These are phyloP conservation scores for Rhododendron henanense DNA, from an alignment of 148 eudicot species.

Conservation along the genomic window DNA sequence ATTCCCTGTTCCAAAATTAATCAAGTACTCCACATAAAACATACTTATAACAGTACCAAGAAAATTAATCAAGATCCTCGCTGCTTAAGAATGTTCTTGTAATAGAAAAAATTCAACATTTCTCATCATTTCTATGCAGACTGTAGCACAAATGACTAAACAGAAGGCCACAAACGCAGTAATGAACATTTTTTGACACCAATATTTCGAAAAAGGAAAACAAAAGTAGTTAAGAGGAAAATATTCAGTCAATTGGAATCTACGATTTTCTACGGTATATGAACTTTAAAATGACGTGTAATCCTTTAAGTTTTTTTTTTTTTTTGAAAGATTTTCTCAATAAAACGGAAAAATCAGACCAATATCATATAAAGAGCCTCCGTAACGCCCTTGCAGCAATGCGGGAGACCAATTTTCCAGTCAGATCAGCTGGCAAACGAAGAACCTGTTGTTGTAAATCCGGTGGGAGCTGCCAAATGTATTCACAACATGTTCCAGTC, in stretches of 20 bases:
- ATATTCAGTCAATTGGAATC: not conserved
- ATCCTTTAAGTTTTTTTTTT: too few relatives aligned
- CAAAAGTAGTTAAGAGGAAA: too few relatives aligned
- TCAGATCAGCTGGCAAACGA: constrained; percentile 64
- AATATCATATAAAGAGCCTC: constrained; percentile 45
- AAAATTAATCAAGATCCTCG: not conserved
- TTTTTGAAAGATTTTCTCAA: not conserved
- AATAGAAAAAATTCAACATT: not conserved
- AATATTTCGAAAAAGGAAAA: not conserved
- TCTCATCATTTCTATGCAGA: not conserved
- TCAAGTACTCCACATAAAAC: not conserved
- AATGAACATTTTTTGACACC: not conserved
- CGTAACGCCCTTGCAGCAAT: constrained; percentile 68
- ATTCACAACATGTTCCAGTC: not conserved
- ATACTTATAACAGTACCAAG: not conserved
- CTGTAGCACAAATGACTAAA: not conserved
- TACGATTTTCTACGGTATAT: not conserved
- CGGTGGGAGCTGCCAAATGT: constrained; percentile 61
- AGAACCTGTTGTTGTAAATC: constrained; percentile 57
- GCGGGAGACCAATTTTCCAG: constrained; percentile 68
- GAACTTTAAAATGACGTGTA: not conserved
- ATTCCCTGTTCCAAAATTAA: too few relatives aligned
- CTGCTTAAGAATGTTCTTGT: not conserved
- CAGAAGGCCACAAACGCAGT: not conserved
- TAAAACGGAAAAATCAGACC: not conserved